Evolutionary conservation across 192 early-diverging fungal species (phyloP), one percentile per base, ranked within the genome.

Genomic region (Obelidium mucronatum): DNA sequence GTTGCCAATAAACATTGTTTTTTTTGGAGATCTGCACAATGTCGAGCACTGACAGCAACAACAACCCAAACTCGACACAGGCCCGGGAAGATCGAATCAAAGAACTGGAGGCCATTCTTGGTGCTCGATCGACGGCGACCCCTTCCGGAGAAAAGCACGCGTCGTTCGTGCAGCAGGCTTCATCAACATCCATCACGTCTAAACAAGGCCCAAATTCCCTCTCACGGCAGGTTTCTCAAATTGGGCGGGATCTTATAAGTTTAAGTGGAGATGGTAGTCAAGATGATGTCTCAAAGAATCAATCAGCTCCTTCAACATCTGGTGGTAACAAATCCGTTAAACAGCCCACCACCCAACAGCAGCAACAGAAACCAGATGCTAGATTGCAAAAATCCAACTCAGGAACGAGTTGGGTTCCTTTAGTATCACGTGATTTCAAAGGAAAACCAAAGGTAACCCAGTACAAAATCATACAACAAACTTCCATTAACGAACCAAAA

Each of bases 391-490:
- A 58, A 58, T 58, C 55, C 6, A 58, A 36, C 26, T 36, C 69
- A 28, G 54, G 19, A 24, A 35, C 60, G 13, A 33, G 37, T 30
- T 74, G 72, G 72, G 59, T 74, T 33, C 72, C 72, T 15, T 40
- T 74, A 4, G 60, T 74, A 44, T 74, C 72, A 26, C n/a, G 37
- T 11, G 72, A 74, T 74, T 63, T 74, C 58, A 74, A 74, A 44
- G 72, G 72, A 63, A 74, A 74, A 42, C 72, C 72, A 60, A 74
- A 74, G 59, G 72, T 74, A 2, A 59, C 15, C n/a, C n/a, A n/a
- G n/a, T n/a, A n/a, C n/a, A n/a, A n/a, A 61, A 28, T 61, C 35
- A 13, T 15, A 8, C 8, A 61, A 3, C 17, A 35, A 1, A n/a
- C n/a, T 33, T 74, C 36, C 31, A 28, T 48, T 30, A 74, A 74